phyloP scores from a whole-genome alignment of 1,284 basidiomycete species.

The Pseudozyma tsukubaensis region DNA sequence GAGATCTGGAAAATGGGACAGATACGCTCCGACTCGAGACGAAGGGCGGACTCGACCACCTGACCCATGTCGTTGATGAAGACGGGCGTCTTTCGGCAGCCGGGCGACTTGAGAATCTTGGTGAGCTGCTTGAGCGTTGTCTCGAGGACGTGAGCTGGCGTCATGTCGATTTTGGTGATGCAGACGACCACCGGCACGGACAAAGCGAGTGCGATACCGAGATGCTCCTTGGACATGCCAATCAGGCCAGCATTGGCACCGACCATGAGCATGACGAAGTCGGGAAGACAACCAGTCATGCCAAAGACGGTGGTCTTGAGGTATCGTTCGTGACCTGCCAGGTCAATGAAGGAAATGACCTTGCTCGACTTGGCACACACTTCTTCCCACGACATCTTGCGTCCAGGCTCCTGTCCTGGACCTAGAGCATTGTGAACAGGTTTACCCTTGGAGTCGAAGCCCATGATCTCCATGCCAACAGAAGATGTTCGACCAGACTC shows the following conservation, averaged over 20 bases:
- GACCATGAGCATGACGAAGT: constrained; percentile 94
- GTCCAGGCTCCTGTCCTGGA: constrained; percentile 40
- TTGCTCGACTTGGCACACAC: constrained; percentile 91
- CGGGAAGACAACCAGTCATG: constrained; percentile 90
- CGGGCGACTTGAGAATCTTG: constrained; percentile 92
- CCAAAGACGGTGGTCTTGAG: constrained; percentile 92
- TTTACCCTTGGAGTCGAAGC: constrained; percentile 58
- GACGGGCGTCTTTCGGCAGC: constrained; percentile 74
- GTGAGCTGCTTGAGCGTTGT: constrained; percentile 91
- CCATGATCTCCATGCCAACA: constrained; percentile 89
- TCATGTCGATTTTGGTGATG: constrained; percentile 99
- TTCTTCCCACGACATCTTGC: constrained; percentile 80
- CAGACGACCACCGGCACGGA: constrained; percentile 93
- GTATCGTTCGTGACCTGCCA: constrained; percentile 69
- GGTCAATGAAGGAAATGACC: constrained; percentile 86
- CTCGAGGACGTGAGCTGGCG: constrained; percentile 86
- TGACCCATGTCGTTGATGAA: constrained; percentile 55
- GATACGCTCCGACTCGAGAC: constrained; percentile 71
- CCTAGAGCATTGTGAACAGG: constrained; percentile 49
- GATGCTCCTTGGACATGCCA: constrained; percentile 93
- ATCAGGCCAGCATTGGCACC: constrained; percentile 93
- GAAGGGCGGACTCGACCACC: constrained; percentile 58
- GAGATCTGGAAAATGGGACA: constrained; percentile 94
- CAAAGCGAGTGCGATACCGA: constrained; percentile 92
- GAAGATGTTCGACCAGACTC: constrained; percentile 94